Evolutionary conservation across 805 yeast genomes (phyloP).

Genomic region (Candida saitoana): DNA sequence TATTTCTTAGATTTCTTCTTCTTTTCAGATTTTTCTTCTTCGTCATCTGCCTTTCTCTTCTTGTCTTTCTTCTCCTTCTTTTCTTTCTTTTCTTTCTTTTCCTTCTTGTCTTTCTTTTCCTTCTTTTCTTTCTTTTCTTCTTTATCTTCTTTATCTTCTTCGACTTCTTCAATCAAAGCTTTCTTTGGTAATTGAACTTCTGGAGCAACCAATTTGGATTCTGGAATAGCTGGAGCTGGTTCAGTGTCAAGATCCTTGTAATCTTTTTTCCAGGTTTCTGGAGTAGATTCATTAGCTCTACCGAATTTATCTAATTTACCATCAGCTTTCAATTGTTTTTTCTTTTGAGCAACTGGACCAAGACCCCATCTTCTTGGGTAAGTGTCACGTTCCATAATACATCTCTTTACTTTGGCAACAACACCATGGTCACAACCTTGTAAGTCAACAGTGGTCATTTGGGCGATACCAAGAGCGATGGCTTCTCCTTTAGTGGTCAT

Average conservation of each 20-base stretch:
- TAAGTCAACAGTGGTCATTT: constrained; percentile 96
- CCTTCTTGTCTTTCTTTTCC: constrained; percentile 40
- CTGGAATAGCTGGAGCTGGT: constrained; percentile 58
- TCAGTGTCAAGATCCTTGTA: constrained; percentile 68
- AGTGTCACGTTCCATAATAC: constrained; percentile 98
- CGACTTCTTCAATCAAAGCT: constrained; percentile 45
- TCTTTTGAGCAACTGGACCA: constrained; percentile 97
- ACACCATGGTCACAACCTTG: constrained; percentile 98
- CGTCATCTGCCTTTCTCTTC: constrained; percentile 41
- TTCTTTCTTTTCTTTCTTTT: constrained; percentile 48
- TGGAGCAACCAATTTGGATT: constrained; percentile 46
- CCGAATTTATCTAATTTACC: constrained; percentile 97
- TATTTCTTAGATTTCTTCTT: constrained; percentile 47
- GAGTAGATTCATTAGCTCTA: constrained; percentile 89
- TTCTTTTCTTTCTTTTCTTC: constrained; percentile 23
- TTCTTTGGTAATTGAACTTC: constrained; percentile 47
- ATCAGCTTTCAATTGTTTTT: constrained; percentile 95
- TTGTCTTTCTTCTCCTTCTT: constrained; percentile 61
- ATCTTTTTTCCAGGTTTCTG: constrained; percentile 82
- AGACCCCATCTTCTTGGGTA: constrained; percentile 99
- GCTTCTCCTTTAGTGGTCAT: constrained; percentile 99
- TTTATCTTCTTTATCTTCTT: constrained; percentile 18
- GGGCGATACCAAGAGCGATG: constrained; percentile 96
- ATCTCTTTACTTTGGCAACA: constrained; percentile 97
- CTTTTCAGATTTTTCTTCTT: constrained; percentile 47